These are phyloP conservation scores for Colletotrichum graminicola DNA, from an alignment of 2,329 filamentous ascomycete species.

Conservation along the genomic window DNA sequence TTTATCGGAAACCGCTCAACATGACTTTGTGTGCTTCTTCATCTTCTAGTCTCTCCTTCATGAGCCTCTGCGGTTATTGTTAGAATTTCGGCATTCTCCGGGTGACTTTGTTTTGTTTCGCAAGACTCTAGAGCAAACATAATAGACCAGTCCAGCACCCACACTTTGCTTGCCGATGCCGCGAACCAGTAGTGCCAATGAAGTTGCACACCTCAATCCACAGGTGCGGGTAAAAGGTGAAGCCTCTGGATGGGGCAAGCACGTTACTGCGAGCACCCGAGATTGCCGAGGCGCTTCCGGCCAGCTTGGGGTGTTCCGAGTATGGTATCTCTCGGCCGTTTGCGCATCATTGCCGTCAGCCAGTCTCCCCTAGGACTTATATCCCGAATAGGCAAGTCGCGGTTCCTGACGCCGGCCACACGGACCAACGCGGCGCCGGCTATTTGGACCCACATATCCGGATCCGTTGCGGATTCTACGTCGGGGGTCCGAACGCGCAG, in stretches of 20 bases:
- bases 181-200: background rate
- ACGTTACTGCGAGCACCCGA: background rate
- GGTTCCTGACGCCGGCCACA: constrained; percentile 19
- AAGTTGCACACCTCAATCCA: background rate
- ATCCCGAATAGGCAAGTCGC: constrained; percentile 33
- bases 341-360: background rate
- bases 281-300: background rate
- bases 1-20: background rate
- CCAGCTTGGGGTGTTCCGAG: background rate
- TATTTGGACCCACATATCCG: background rate
- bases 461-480: constrained; percentile 8
- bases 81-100: background rate
- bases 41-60: constrained; percentile 34
- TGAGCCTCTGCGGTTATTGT: constrained; percentile 17
- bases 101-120: constrained; percentile 11
- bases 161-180: background rate
- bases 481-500: constrained; percentile 1
- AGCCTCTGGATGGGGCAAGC: background rate
- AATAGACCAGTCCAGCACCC: constrained; percentile 8
- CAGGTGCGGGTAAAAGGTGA: too few relatives aligned
- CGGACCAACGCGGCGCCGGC: constrained; percentile 14
- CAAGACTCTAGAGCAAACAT: constrained; percentile 4
- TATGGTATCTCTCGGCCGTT: background rate
- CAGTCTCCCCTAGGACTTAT: background rate
- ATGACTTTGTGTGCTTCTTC: background rate